Evolutionary conservation across 75 land plant genomes (phyloP), one percentile per base, ranked within the genome.

Genomic region (Pinus albicaulis): DNA sequence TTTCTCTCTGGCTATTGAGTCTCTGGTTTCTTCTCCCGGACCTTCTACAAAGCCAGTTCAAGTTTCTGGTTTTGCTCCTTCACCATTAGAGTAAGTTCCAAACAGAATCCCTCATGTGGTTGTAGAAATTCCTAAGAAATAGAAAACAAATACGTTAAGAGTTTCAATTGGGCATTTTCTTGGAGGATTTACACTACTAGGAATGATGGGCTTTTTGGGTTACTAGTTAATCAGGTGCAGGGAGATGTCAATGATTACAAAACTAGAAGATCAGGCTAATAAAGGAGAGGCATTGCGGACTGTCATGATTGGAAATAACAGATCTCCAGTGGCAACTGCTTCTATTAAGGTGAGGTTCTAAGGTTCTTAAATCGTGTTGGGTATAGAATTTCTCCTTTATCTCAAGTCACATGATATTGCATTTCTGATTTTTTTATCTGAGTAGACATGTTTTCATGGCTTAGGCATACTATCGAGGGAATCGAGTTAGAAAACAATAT

Each of bases 261-360:
- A 66, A 26, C 90, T 93, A 93, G 90, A 88, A 83, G 77, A 53
- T 24, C 44, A 79, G 41, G 61, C 87, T 26, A 92, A 93, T 22
- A 76, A 78, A 11, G 90, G 87, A 14, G 98, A 86, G 78, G 77
- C 83, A 26, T 81, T 95, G 81, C 87, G 78, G 52, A 76, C 76
- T 17, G 56, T 79, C 15, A 79, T 85, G 83, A 76, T 91, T 75
- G 90, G 93, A 2, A 56, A 78, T 52, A 85, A 78, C 71, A 85
- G 79, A 69, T 82, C 90, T 77, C 98, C 95, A 69, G 63, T 87
- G 41, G 95, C 93, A 10, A 38, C 71, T 20, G 77, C n/a, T n/a
- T n/a, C n/a, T n/a, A n/a, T n/a, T n/a, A n/a, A n/a, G n/a, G n/a
- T n/a, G n/a, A n/a, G n/a, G n/a, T n/a, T n/a, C n/a, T n/a, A n/a